Evolutionary conservation across 768 basidiomycete species (phyloP), one percentile per base, ranked within the genome.

Genomic region (Boletus fagicola): DNA sequence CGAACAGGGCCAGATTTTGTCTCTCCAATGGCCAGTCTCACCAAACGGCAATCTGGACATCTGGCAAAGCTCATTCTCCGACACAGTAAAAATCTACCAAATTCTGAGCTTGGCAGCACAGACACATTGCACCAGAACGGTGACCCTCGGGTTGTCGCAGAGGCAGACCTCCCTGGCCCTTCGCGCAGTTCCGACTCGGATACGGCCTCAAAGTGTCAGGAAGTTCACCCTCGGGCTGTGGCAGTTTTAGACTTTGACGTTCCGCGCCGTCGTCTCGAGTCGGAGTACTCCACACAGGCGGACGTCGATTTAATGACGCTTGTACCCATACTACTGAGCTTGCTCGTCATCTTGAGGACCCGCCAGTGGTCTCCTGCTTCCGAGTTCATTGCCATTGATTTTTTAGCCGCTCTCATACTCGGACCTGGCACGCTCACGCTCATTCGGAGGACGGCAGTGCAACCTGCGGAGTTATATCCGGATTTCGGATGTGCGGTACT

Each of bases 1-100:
- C 58, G 61, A 45, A 58, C 65, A 8, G 65, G 61, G 1, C 62
- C 65, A 16, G 61, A 66, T 4, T 66, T 66, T 35, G 22, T 65
- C 48, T 35, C 35, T 5, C 61, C 62, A 9, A 66, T 65, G 58
- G 12, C 65, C 39, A 61, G 65, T 30, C 59, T 66, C 31, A 44
- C 50, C 20, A 63, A 64, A 38, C 57, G 65, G 11, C 62, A 56
- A 44, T 63, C 64, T 10, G 65, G 61, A 18, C 58, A 58, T 42
- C 54, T 63, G 3, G 56, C 62, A 5, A 56, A 43, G 24, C 62
- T 66, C 15, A 8, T 66, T 47, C 52, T 63, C 6, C 40, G 54
- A 31, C 30, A 66, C 47, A 56, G 61, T 52, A 61, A 49, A 50
- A 24, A 3, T 47, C 42, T 63, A 10, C 43, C 9, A 13, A 12